Evolutionary conservation across 805 yeast genomes (phyloP).

Genomic region (Candida sphagnicola): DNA sequence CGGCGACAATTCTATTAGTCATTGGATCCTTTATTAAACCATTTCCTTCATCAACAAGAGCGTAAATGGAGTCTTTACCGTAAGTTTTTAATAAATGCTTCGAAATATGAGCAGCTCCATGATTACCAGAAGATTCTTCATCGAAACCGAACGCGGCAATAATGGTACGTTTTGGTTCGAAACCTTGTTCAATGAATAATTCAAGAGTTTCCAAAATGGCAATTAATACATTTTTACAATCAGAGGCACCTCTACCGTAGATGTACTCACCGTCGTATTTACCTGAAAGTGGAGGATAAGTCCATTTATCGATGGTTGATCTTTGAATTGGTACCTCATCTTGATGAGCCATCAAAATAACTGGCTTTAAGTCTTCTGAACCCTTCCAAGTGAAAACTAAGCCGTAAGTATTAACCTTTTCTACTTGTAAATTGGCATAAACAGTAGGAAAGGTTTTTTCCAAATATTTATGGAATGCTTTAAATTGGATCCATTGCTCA

Average conservation of each 20-base stretch:
- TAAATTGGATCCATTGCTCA: conserved; percentile 43
- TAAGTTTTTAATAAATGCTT: conserved; percentile 45
- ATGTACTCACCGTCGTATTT: conserved; percentile 60
- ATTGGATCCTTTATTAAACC: conserved; percentile 43
- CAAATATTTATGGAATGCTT: conserved; percentile 49
- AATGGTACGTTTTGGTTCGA: conserved; percentile 56
- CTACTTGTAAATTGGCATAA: conserved; percentile 45
- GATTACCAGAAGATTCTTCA: conserved; percentile 65
- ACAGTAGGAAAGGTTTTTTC: conserved; percentile 51
- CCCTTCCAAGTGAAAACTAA: conserved; percentile 65
- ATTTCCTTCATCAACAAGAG: conserved; percentile 66
- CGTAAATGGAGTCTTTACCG: conserved; percentile 57
- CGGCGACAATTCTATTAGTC: conserved; percentile 56
- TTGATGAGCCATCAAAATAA: conserved; percentile 68
- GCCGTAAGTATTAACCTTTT: conserved; percentile 58
- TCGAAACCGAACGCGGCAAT: conserved; percentile 71
- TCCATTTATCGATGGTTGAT: conserved; percentile 57
- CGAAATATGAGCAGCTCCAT: conserved; percentile 57
- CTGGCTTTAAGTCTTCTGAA: conserved; percentile 54
- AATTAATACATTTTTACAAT: conserved; percentile 67
- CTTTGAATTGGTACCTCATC: conserved; percentile 77
- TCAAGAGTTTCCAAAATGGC: conserved; percentile 67
- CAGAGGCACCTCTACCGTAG: conserved; percentile 78
- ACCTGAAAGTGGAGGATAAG: conserved; percentile 56
- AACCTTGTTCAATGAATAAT: conserved; percentile 49